Base-by-base conservation (phyloP, 441 rosid species). In the Omphalea diandra region DNA sequence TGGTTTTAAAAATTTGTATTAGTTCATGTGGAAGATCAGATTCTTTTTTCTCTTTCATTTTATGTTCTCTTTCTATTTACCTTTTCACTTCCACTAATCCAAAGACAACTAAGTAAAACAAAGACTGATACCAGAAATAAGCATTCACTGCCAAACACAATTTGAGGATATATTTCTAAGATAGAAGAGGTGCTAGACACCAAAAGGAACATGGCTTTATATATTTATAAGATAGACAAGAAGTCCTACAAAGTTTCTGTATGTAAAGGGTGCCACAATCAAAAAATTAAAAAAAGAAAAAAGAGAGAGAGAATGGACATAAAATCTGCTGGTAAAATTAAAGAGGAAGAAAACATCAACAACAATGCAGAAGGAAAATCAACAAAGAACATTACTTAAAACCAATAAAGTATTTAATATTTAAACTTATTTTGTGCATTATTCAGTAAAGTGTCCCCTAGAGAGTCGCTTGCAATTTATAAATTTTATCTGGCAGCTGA, bases 311-410 rank as follows among this genome's bases (percentile, higher is more conserved):
- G n/a, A n/a, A n/a, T n/a, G n/a, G n/a, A 60, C 29, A 20, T 9
- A 38, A 38, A 43, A 24, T 11, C 43, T 1, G 20, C 46, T 65
- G 20, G 17, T 1, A 65, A 47, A 65, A 6, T 65, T 47, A 14
- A 32, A 60, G 29, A 65, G 26, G 27, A 46, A 44, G 27, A 46
- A 47, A 47, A 33, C n/a, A 49, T 20, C 4, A 43, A 32, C 9
- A 17, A 10, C 49, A 27, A 68, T 55, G 63, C 63, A 68, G 43
- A 43, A 55, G 29, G 55, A 29, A 29, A 61, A n/a, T 10, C n/a
- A 17, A 29, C 2, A 18, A 20, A 31, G 55, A 14, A 67, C 31
- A 32, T 18, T 3, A 41, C 7, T 67, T 26, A 26, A 24, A n/a
- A n/a, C n/a, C n/a, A n/a, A n/a, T n/a, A n/a, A n/a, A n/a, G n/a